Percentiles rank a stretch among this genome's conserved stretches.
Evolutionary conservation across 2,329 filamentous ascomycete species (phyloP).

Genomic region (Ophioceras dolichostomum): DNA sequence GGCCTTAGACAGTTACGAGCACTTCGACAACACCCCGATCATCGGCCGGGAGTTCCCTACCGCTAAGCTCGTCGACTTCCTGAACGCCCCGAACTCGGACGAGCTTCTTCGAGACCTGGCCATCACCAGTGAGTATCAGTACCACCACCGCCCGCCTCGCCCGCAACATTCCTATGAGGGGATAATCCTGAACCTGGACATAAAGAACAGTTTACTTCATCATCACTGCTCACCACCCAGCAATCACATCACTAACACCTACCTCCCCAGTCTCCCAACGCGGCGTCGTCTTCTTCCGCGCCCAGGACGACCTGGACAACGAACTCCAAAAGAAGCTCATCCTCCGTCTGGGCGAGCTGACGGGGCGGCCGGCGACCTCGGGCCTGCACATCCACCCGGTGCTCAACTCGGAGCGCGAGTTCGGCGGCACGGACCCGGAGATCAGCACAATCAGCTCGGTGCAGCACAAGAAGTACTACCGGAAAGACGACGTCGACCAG

Average conservation of each 20-base stretch:
- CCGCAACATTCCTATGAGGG: neutral
- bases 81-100: conserved; percentile 49
- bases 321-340: conserved; percentile 49
- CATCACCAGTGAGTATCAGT: conserved; percentile 42
- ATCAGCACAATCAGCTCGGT: conserved; percentile 48
- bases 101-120: conserved; percentile 53
- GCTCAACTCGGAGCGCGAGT: conserved; percentile 38
- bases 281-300: conserved; percentile 53
- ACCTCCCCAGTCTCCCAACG: conserved; percentile 39
- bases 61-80: conserved; percentile 45
- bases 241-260: neutral
- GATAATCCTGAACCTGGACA: neutral
- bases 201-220: neutral
- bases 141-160: neutral
- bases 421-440: conserved; percentile 37
- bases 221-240: neutral
- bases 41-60: conserved; percentile 51
- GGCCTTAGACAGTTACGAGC: conserved; percentile 35
- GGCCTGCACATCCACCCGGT: conserved; percentile 49
- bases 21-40: conserved; percentile 46
- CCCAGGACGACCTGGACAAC: conserved; percentile 43
- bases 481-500: conserved; percentile 7
- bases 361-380: conserved; percentile 44
- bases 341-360: conserved; percentile 44
- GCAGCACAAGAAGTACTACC: conserved; percentile 27